These are phyloP conservation scores for Melanogaster broomeanus DNA, from an alignment of 768 basidiomycete species.

Conservation along the genomic window DNA sequence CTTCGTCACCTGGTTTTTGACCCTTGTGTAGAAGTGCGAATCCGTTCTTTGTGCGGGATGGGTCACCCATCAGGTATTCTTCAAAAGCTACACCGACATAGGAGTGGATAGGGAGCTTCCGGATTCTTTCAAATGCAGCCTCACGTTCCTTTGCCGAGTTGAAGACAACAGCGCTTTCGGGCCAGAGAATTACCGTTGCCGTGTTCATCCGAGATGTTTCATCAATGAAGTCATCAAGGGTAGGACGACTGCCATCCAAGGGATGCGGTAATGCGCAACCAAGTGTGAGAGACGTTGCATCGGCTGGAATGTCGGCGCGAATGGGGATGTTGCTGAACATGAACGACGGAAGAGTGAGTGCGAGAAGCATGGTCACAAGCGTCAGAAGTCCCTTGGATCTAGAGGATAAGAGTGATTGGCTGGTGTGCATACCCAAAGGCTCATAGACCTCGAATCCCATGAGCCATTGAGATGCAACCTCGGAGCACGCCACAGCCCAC, in stretches of 20 bases:
- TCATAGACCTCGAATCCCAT: slow-evolving; percentile 42
- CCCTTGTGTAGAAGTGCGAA: slow-evolving; percentile 54
- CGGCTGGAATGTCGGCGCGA: slow-evolving; percentile 32
- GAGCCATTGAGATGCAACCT: slow-evolving; percentile 55
- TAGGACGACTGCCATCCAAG: slow-evolving; percentile 42
- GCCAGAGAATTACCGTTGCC: slow-evolving; percentile 73
- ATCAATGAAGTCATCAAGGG: slow-evolving; percentile 59
- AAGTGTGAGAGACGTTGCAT: slow-evolving; percentile 59
- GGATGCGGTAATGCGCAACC: slow-evolving; percentile 67
- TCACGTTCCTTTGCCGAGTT: slow-evolving; percentile 48
- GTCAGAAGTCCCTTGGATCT: slow-evolving; percentile 31
- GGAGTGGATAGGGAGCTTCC: slow-evolving; percentile 25
- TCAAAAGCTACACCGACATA: slow-evolving; percentile 75
- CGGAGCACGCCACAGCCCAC: slow-evolving; percentile 69
- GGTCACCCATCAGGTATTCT: slow-evolving; percentile 49
- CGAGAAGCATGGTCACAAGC: slow-evolving; percentile 42
- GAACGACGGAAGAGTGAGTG: slow-evolving; percentile 60
- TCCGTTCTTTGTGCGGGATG: slow-evolving; percentile 55
- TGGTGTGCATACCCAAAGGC: not conserved
- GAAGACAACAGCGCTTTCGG: slow-evolving; percentile 77
- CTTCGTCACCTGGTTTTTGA: slow-evolving; percentile 38
- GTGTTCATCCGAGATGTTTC: slow-evolving; percentile 51
- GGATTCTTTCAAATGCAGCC: slow-evolving; percentile 49
- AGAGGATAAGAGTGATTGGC: slow-evolving; percentile 14
- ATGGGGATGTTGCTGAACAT: slow-evolving; percentile 41